phyloP scores from a whole-genome alignment of 139 green algal species.

The Chlorella sp. region DNA sequence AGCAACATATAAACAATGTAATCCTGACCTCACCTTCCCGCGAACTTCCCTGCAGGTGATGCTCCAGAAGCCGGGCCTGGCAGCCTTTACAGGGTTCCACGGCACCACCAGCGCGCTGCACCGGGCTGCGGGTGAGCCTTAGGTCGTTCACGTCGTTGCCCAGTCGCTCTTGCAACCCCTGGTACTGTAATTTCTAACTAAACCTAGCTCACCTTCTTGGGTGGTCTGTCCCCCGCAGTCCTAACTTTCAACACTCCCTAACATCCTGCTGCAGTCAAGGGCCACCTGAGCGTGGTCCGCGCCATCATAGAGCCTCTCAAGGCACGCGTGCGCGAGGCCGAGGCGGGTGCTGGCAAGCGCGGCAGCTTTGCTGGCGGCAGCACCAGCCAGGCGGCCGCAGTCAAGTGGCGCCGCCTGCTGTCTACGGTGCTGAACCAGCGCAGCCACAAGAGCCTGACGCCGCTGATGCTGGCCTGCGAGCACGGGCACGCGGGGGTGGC shows the following conservation, averaged over 20 bases:
- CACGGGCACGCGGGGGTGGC: slow-evolving; percentile 46
- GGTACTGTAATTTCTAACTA: background rate
- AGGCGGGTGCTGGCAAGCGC: background rate
- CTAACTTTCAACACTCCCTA: no score
- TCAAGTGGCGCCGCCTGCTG: slow-evolving; percentile 38
- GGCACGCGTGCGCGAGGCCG: background rate
- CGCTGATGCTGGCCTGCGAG: slow-evolving; percentile 66
- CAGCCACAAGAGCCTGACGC: slow-evolving; percentile 45
- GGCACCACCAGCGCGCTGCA: slow-evolving; percentile 40
- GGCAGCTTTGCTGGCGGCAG: background rate
- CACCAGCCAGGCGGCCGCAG: background rate
- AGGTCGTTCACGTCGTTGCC: no score
- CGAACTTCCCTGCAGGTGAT: slow-evolving; percentile 25
- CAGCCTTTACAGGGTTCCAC: slow-evolving; percentile 47
- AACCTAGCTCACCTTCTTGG: background rate
- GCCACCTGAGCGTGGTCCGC: slow-evolving; percentile 33
- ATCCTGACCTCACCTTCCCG: background rate
- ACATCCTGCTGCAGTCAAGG: background rate
- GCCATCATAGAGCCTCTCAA: slow-evolving; percentile 45
- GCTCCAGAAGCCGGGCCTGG: slow-evolving; percentile 29
- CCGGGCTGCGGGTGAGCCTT: slow-evolving; percentile 30
- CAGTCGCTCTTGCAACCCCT: background rate
- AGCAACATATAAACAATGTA: no score
- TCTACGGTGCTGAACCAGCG: slow-evolving; percentile 52
- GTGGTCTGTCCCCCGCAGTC: background rate